Evolutionary conservation across 306 rosid species (phyloP).

Genomic region (Dalbergia cultrata): DNA sequence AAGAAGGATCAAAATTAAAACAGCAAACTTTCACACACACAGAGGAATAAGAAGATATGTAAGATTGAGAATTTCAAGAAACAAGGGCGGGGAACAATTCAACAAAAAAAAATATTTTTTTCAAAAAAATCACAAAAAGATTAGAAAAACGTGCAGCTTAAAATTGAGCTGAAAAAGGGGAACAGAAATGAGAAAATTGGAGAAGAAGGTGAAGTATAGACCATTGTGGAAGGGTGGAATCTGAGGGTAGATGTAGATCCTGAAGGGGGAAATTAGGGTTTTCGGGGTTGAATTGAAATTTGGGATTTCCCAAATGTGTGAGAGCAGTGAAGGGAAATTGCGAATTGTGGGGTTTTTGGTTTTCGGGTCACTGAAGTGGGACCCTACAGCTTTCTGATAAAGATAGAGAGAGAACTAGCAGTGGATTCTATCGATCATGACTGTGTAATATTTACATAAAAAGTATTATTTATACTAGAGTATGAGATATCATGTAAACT

Average conservation of each 20-base stretch:
- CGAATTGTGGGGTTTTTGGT: conserved; percentile 10
- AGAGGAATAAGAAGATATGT: neutral
- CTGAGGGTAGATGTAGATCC: conserved; percentile 26
- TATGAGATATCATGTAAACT: no score
- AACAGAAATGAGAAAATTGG: neutral
- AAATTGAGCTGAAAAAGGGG: neutral
- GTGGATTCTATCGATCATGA: no score
- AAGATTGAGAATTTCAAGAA: neutral
- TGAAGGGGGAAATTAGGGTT: conserved; percentile 43
- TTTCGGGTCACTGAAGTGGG: conserved; percentile 35
- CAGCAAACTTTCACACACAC: neutral
- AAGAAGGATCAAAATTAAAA: neutral
- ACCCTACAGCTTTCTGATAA: conserved; percentile 33
- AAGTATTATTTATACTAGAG: no score
- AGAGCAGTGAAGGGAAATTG: neutral
- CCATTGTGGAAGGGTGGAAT: conserved; percentile 44
- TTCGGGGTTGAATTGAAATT: conserved; percentile 31
- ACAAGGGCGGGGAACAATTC: neutral
- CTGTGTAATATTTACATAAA: no score
- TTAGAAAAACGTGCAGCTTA: neutral
- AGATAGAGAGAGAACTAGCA: neutral
- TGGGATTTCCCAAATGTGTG: neutral
- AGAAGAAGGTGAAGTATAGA: conserved; percentile 23
- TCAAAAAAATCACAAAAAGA: neutral
- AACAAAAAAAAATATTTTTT: neutral